Evolutionary conservation across 768 basidiomycete genomes (phyloP).

Genomic region (Leccinum fibrillosum): DNA sequence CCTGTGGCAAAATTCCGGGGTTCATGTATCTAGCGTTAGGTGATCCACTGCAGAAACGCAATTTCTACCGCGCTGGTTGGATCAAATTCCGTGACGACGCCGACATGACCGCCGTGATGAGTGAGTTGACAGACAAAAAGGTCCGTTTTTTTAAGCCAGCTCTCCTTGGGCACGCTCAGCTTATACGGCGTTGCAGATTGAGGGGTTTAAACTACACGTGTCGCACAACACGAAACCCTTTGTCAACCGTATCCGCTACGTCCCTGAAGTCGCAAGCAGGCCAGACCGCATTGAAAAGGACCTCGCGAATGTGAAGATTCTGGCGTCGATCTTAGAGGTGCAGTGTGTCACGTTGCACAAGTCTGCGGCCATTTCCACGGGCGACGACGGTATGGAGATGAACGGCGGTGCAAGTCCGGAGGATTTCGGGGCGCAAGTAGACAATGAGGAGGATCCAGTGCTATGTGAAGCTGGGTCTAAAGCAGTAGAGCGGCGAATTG

Average conservation of each 20-base stretch:
- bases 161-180: constrained; percentile 2
- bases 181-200: constrained; percentile 55
- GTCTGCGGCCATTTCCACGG: constrained; percentile 16
- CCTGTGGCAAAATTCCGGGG: constrained; percentile 72
- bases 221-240: constrained; percentile 77
- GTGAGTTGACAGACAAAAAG: constrained; percentile 80
- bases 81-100: constrained; percentile 81
- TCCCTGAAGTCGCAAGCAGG: constrained; percentile 78
- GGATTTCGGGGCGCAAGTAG: constrained; percentile 35
- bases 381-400: constrained; percentile 22
- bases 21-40: constrained; percentile 88
- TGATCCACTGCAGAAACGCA: constrained; percentile 89
- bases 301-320: constrained; percentile 66
- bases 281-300: constrained; percentile 83
- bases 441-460: constrained; percentile 45
- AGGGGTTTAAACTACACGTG: constrained; percentile 92
- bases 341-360: constrained; percentile 57
- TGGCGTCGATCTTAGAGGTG: constrained; percentile 73
- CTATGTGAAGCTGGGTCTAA: constrained; percentile 66
- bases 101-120: constrained; percentile 72
- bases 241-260: constrained; percentile 70
- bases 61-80: constrained; percentile 95
- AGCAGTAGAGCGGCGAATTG: constrained; percentile 79
- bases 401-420: constrained; percentile 28
- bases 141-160: constrained; percentile 36